Evolutionary conservation across 2,329 filamentous ascomycete species (phyloP), one percentile per base, ranked within the genome.

Genomic region (Claviceps capensis): DNA sequence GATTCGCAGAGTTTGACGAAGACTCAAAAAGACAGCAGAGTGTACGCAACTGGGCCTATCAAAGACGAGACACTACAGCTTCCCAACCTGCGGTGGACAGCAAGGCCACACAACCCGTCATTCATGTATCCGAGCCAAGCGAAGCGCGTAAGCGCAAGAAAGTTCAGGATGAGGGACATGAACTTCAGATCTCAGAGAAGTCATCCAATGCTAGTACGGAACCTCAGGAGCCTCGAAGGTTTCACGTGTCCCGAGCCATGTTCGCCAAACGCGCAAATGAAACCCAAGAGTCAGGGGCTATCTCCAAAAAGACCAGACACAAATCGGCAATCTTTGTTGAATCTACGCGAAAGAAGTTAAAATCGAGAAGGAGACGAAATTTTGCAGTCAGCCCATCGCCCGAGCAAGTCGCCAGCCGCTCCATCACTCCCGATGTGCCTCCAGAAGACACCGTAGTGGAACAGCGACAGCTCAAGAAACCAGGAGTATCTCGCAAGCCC

Each of bases 251-350:
- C 16, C 69, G 71, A 53, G 69, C 67, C 49, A 68, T 71, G 53
- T 67, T 73, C 61, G 63, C 67, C 53, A 59, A 68, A 34, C 59
- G 52, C 23, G 50, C 43, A 41, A 49, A 34, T 43, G 53, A 58
- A 9, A 56, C 60, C 2, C 46, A 58, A 11, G 56, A 58, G 42
- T 53, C 63, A 5, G 48, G 22, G 22, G 65, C 67, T 1, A 52
- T 67, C 5, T 67, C 67, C 16, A 77, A 75, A 62, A 69, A 68
- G 51, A 58, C 56, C 4, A 67, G 71, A 14, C 63, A 68, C 37
- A 65, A 65, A 4, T 66, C 73, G n/a, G 70, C 77, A 7, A 65
- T 81, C 2, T 82, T 82, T 54, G 70, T 81, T 3, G 78, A 82
- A 62, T 72, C 75, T 11, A 72, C 68, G 47, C 68, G 69, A 48